phyloP scores from a whole-genome alignment of 768 basidiomycete species.

The Podaxis rugospora region DNA sequence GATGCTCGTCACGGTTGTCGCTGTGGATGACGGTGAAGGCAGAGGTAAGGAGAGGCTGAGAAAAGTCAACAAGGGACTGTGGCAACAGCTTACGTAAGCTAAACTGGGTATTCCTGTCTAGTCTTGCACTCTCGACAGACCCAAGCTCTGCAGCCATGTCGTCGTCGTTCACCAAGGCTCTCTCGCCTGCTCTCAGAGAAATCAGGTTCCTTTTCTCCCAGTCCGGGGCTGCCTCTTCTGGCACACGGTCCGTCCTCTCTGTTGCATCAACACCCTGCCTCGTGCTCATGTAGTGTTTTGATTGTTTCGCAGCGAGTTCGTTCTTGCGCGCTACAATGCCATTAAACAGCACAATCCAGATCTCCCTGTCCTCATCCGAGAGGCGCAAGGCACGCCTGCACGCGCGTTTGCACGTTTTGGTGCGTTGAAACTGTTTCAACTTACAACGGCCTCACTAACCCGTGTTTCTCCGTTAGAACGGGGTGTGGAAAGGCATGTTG shows the following conservation, averaged over 20 bases:
- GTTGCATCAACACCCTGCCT: background rate
- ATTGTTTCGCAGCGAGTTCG: slow-evolving; percentile 61
- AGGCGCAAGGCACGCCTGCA: slow-evolving; percentile 76
- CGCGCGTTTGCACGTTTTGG: slow-evolving; percentile 84
- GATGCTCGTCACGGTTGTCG: slow-evolving; percentile 9
- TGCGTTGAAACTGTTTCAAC: slow-evolving; percentile 33
- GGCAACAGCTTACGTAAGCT: slow-evolving; percentile 34
- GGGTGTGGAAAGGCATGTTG: slow-evolving; percentile 77
- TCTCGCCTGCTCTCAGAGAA: slow-evolving; percentile 78
- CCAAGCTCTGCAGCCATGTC: slow-evolving; percentile 1
- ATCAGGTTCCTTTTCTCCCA: slow-evolving; percentile 80
- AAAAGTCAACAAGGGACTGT: slow-evolving; percentile 26
- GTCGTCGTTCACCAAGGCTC: slow-evolving; percentile 53
- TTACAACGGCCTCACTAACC: slow-evolving; percentile 9
- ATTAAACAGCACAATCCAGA: slow-evolving; percentile 85
- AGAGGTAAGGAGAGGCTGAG: slow-evolving; percentile 21
- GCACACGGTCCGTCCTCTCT: slow-evolving; percentile 57
- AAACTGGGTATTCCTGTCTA: slow-evolving; percentile 1
- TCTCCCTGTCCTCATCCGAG: slow-evolving; percentile 78
- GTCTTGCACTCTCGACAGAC: slow-evolving; percentile 8
- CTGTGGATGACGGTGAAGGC: slow-evolving; percentile 14
- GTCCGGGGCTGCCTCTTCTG: slow-evolving; percentile 68
- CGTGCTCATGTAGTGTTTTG: slow-evolving; percentile 4
- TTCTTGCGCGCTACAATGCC: slow-evolving; percentile 65
- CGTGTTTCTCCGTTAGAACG: slow-evolving; percentile 44